Percentiles rank a stretch among this genome's conserved stretches.
Evolutionary conservation across 805 yeast species (phyloP).

Genomic region (Starmerella apicola): DNA sequence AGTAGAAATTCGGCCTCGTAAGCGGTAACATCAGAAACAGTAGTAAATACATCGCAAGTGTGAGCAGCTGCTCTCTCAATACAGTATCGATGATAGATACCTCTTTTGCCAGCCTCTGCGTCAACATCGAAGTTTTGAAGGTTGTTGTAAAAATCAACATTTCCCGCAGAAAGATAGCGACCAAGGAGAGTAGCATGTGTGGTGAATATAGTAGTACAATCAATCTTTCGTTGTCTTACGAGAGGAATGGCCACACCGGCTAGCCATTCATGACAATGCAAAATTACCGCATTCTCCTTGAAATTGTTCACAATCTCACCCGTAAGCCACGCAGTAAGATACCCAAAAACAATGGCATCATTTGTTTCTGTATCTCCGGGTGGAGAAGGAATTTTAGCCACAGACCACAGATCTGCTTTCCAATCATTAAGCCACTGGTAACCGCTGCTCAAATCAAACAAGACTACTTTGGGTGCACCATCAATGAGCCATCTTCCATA

Average conservation of each 20-base stretch:
- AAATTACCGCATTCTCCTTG: slow-evolving; percentile 73
- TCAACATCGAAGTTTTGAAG: slow-evolving; percentile 84
- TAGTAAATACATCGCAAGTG: slow-evolving; percentile 90
- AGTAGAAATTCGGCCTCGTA: slow-evolving; percentile 84
- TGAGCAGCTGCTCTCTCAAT: slow-evolving; percentile 95
- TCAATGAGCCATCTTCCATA: slow-evolving; percentile 97
- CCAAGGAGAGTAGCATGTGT: slow-evolving; percentile 96
- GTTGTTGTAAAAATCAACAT: slow-evolving; percentile 90
- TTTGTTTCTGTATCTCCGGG: slow-evolving; percentile 77
- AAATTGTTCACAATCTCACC: slow-evolving; percentile 87
- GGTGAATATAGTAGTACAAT: slow-evolving; percentile 89
- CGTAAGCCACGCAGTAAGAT: slow-evolving; percentile 89
- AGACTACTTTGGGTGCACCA: slow-evolving; percentile 87
- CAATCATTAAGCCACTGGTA: slow-evolving; percentile 64
- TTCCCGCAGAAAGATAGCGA: slow-evolving; percentile 90
- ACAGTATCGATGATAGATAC: slow-evolving; percentile 93
- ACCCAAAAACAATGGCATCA: slow-evolving; percentile 86
- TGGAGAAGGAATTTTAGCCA: slow-evolving; percentile 89
- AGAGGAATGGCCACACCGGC: slow-evolving; percentile 93
- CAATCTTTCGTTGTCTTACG: slow-evolving; percentile 81
- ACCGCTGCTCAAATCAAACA: slow-evolving; percentile 78
- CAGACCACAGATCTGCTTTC: slow-evolving; percentile 86
- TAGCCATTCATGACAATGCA: slow-evolving; percentile 96
- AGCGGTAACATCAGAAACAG: slow-evolving; percentile 96
- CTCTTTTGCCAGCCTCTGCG: slow-evolving; percentile 95